Evolutionary conservation across 495 filamentous ascomycete genomes (phyloP).

Genomic region (Neurospora tetrasperma): DNA sequence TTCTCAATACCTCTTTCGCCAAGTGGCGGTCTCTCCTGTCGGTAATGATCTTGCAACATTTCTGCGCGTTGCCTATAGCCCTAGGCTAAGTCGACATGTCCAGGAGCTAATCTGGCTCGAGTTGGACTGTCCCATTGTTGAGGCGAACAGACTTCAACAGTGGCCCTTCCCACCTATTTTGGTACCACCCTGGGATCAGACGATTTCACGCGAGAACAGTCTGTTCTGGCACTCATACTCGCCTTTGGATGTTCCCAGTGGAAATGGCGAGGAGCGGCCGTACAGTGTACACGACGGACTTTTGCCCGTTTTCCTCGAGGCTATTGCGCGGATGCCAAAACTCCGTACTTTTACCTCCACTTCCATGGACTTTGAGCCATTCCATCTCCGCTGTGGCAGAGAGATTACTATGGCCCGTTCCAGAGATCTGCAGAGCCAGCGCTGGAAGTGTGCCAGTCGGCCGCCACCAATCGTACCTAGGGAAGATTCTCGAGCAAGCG

Average conservation of each 20-base stretch:
- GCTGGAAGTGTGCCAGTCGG: background rate
- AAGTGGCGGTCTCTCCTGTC: background rate
- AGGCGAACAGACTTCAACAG: background rate
- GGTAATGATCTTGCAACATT: background rate
- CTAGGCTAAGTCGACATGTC: background rate
- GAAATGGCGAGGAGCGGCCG: background rate
- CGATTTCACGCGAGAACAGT: background rate
- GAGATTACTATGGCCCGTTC: background rate
- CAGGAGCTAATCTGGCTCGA: background rate
- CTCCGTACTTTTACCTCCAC: background rate
- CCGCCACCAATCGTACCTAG: background rate
- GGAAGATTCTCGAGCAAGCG: background rate
- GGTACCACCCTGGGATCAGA: background rate
- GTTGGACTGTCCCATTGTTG: background rate
- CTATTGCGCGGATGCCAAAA: background rate
- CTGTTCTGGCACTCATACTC: background rate
- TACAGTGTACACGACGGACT: background rate
- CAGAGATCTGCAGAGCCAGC: background rate
- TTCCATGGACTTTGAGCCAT: background rate
- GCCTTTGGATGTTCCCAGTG: background rate
- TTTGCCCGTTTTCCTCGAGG: background rate
- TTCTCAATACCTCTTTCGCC: background rate
- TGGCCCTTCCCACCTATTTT: background rate
- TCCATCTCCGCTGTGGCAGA: background rate
- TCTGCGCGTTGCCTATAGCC: background rate